phyloP scores from a whole-genome alignment of 2,329 filamentous ascomycete genomes.

The Fusarium sarcochroum region DNA sequence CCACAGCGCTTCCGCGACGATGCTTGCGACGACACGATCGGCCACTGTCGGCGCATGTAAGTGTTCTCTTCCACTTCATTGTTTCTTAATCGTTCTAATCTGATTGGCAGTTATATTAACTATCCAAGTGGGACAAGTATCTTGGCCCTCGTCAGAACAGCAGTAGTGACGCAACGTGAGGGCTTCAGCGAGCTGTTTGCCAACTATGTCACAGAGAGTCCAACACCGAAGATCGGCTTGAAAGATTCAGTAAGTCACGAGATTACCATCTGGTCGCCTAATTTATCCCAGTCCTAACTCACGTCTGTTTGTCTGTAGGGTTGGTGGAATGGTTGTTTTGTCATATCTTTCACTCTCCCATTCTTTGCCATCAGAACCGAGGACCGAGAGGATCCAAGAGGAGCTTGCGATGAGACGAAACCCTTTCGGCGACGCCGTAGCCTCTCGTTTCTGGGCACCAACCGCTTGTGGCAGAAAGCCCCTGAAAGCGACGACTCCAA shows the following conservation, averaged over 20 bases:
- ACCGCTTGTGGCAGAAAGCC: background rate
- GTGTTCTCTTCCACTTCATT: too few species aligned
- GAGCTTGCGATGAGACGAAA: background rate
- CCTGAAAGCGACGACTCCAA: background rate
- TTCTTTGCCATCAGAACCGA: constrained; percentile 19
- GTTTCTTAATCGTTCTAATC: too few species aligned
- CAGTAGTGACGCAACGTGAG: background rate
- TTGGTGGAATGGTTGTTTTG: constrained; percentile 16
- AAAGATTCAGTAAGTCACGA: constrained; percentile 12
- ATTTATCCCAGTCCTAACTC: background rate
- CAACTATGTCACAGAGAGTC: constrained; percentile 20
- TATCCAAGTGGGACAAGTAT: constrained; percentile 16
- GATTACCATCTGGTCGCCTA: background rate
- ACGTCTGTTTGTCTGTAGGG: background rate
- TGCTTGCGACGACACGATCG: background rate
- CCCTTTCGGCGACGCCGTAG: constrained; percentile 6
- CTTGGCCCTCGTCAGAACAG: constrained; percentile 14
- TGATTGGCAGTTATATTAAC: constrained; percentile 31
- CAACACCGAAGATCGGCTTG: constrained; percentile 8
- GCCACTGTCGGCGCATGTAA: constrained; percentile 7
- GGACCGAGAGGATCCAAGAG: constrained; percentile 11
- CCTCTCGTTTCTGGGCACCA: constrained; percentile 8
- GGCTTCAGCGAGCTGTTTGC: constrained; percentile 20
- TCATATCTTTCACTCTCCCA: constrained; percentile 23
- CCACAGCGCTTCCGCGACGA: background rate